Conservation (phyloP, 139 green algal genomes). For the Coelastrella sp. region DNA sequence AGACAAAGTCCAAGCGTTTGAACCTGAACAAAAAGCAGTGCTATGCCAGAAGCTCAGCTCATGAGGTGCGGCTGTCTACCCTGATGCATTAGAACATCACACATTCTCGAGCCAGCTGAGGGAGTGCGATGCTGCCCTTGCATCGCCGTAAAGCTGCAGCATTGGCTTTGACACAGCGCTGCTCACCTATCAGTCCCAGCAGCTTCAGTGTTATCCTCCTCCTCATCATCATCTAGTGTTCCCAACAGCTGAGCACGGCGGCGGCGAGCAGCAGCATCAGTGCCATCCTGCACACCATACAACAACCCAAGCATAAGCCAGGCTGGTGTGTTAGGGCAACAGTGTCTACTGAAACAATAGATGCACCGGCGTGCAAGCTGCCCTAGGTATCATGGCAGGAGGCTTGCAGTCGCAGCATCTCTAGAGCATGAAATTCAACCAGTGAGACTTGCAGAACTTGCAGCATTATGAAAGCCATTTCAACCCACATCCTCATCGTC, state of each 20-base stretch:
- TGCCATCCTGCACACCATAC: slow-evolving; percentile 26
- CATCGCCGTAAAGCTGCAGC: not conserved
- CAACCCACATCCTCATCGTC: slow-evolving; percentile 40
- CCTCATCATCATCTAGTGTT: not conserved
- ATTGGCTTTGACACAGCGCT: not conserved
- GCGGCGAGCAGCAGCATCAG: slow-evolving; percentile 18
- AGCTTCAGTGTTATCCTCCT: not conserved
- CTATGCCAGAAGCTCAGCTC: not conserved
- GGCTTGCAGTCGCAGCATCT: too few relatives aligned
- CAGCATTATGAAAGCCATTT: too few relatives aligned
- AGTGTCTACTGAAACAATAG: too few relatives aligned
- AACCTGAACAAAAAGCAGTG: not conserved
- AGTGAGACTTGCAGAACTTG: not conserved
- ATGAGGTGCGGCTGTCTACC: too few relatives aligned
- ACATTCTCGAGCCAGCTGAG: too few relatives aligned
- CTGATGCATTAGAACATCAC: too few relatives aligned
- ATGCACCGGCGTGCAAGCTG: too few relatives aligned
- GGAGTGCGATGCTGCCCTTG: too few relatives aligned
- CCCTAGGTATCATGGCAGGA: too few relatives aligned
- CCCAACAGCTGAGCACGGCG: slow-evolving; percentile 44
- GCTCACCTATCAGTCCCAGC: slow-evolving; percentile 8
- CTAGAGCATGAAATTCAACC: too few relatives aligned
- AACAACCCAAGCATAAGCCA: not conserved
- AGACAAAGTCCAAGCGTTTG: slow-evolving; percentile 34
- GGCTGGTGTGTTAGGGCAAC: too few relatives aligned